A percentile compares a stretch with the other conserved stretches of the same genome.
Conservation (phyloP, 129 eudicot species). For the Tagetes patula region DNA sequence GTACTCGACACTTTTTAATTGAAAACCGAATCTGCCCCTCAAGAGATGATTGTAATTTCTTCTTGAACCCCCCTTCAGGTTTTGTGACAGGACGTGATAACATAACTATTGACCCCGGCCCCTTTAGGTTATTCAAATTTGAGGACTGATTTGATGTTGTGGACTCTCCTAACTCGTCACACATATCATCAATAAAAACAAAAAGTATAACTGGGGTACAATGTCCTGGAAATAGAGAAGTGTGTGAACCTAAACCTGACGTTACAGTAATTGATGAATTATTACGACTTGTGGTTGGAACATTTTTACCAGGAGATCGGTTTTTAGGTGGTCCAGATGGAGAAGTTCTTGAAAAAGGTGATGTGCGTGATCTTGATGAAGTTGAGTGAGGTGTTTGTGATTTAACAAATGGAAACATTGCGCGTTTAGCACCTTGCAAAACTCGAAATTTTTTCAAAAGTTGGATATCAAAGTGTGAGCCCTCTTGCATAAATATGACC, state of each 20-base stretch:
- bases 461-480: conserved; percentile 81
- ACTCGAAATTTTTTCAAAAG: conserved; percentile 65
- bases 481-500: conserved; percentile 69
- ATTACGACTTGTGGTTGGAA: conserved; percentile 56
- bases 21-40: conserved; percentile 93
- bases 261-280: conserved; percentile 50
- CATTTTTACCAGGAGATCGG: conserved; percentile 66
- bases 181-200: conserved; percentile 81
- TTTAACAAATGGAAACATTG: conserved; percentile 60
- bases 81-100: conserved; percentile 70
- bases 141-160: conserved; percentile 49
- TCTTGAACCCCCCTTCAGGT: conserved; percentile 68
- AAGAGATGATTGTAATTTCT: conserved; percentile 81
- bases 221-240: conserved; percentile 86
- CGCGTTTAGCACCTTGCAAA: conserved; percentile 84
- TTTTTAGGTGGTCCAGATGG: conserved; percentile 50
- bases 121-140: conserved; percentile 55
- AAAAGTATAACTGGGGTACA: conserved; percentile 85
- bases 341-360: conserved; percentile 51
- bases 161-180: conserved; percentile 58
- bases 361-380: conserved; percentile 47
- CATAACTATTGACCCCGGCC: conserved; percentile 70
- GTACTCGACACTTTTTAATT: conserved; percentile 83
- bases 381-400: conserved; percentile 47
- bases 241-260: conserved; percentile 70